Percentiles rank a stretch among this genome's conserved stretches.
phyloP scores from a whole-genome alignment of 352 stramenopile genomes.

The Globisporangium echinulatum region DNA sequence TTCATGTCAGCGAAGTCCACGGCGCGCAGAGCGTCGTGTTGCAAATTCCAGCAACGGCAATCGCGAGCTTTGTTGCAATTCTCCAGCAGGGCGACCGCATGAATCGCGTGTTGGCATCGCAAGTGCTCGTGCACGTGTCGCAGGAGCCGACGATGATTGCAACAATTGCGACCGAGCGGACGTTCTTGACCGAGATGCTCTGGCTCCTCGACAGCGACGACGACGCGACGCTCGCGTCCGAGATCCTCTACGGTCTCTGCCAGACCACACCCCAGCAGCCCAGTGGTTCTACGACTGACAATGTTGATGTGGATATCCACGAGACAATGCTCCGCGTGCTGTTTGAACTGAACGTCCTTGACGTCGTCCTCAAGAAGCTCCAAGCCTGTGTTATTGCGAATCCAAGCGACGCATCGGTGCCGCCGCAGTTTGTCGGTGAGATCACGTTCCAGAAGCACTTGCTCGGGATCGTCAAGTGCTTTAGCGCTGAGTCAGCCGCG shows the following conservation, averaged over 20 bases:
- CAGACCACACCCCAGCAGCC: slow-evolving; percentile 32
- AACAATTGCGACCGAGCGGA: slow-evolving; percentile 39
- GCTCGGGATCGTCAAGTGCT: slow-evolving; percentile 71
- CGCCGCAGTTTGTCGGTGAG: slow-evolving; percentile 63
- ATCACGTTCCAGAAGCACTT: slow-evolving; percentile 77
- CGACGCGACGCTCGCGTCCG: slow-evolving; percentile 58
- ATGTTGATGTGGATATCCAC: slow-evolving; percentile 18
- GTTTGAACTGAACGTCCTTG: slow-evolving; percentile 53
- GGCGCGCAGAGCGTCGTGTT: slow-evolving; percentile 27
- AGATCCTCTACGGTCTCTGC: slow-evolving; percentile 66
- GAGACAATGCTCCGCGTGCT: slow-evolving; percentile 46
- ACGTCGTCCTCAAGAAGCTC: slow-evolving; percentile 61
- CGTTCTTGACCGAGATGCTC: slow-evolving; percentile 67
- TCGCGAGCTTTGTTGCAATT: slow-evolving; percentile 57
- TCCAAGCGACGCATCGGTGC: slow-evolving; percentile 19
- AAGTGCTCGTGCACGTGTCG: slow-evolving; percentile 59
- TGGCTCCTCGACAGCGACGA: slow-evolving; percentile 70
- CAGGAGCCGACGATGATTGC: slow-evolving; percentile 53
- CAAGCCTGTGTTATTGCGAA: slow-evolving; percentile 39
- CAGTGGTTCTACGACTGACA: background rate
- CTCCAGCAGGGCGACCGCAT: slow-evolving; percentile 51
- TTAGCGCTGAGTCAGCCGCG: slow-evolving; percentile 43
- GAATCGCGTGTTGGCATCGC: slow-evolving; percentile 65
- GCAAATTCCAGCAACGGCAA: slow-evolving; percentile 45
- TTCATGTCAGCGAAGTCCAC: slow-evolving; percentile 42